These are phyloP conservation scores for Daldinia loculata DNA, from an alignment of 495 filamentous ascomycete species.

Conservation along the genomic window DNA sequence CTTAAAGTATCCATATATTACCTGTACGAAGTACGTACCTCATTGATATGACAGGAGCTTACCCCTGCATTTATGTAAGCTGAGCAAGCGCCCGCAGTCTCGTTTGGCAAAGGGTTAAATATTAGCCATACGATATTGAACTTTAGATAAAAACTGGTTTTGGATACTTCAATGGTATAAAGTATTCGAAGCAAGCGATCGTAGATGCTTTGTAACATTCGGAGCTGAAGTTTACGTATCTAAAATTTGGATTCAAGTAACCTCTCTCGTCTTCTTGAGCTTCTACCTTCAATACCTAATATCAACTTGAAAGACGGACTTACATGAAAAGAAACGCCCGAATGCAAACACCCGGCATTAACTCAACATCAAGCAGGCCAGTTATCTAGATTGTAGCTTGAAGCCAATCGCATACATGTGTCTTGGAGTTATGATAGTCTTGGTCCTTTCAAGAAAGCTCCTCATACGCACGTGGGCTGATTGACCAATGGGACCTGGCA, in stretches of 20 bases:
- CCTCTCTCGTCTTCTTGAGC: neutral
- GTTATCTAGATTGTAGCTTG: constrained; percentile 9
- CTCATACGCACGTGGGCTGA: constrained; percentile 34
- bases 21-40: neutral
- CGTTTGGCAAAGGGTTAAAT: neutral
- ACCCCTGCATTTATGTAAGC: neutral
- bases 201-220: neutral
- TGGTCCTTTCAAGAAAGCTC: constrained; percentile 36
- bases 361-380: constrained; percentile 1
- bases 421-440: constrained; percentile 16
- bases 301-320: neutral
- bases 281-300: neutral
- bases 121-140: neutral
- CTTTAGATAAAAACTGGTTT: neutral
- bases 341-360: constrained; percentile 22
- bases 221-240: neutral
- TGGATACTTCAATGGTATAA: neutral
- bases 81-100: neutral
- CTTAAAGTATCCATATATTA: constrained; percentile 2
- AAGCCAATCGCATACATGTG: constrained; percentile 27
- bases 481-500: constrained; percentile 27
- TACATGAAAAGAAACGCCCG: neutral
- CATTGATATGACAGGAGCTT: neutral
- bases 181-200: neutral
- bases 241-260: neutral